These are phyloP conservation scores for Paramarasmius palmivorus DNA, from an alignment of 1,284 basidiomycete species.

Conservation along the genomic window DNA sequence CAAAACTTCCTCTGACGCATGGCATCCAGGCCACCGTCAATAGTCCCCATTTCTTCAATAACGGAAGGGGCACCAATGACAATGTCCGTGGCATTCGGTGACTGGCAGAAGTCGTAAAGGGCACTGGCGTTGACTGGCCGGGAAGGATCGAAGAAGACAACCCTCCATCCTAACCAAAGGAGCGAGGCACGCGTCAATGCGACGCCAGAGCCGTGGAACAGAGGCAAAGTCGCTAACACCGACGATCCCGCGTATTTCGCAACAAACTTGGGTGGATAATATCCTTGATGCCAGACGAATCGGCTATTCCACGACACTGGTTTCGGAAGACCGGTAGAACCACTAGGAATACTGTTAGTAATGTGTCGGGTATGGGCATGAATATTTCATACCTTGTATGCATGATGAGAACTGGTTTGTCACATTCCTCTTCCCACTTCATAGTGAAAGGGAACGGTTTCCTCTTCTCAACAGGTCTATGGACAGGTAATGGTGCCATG, in stretches of 20 bases:
- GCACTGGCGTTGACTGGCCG: conserved; percentile 1
- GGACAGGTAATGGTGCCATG: too few relatives aligned
- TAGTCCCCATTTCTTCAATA: conserved; percentile 4
- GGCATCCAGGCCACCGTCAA: background rate
- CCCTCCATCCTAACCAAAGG: conserved; percentile 8
- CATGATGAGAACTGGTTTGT: too few relatives aligned
- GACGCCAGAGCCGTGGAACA: conserved; percentile 7
- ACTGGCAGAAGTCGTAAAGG: background rate
- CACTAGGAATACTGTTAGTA: too few relatives aligned
- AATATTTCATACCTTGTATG: too few relatives aligned
- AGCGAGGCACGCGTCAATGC: background rate
- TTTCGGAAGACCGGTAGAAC: too few relatives aligned
- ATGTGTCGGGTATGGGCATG: too few relatives aligned
- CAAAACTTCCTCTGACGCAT: background rate
- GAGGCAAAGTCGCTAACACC: conserved; percentile 1
- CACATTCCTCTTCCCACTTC: too few relatives aligned
- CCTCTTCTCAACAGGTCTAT: too few relatives aligned
- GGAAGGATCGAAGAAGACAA: conserved; percentile 4
- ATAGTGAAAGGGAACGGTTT: too few relatives aligned
- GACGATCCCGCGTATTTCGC: conserved; percentile 4
- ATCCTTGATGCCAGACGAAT: conserved; percentile 4
- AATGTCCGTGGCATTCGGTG: background rate
- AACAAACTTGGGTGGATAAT: conserved; percentile 3
- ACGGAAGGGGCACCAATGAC: background rate
- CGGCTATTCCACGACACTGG: background rate